These are phyloP conservation scores for Hyaloscypha hepaticicola DNA, from an alignment of 495 filamentous ascomycete species.

Conservation along the genomic window DNA sequence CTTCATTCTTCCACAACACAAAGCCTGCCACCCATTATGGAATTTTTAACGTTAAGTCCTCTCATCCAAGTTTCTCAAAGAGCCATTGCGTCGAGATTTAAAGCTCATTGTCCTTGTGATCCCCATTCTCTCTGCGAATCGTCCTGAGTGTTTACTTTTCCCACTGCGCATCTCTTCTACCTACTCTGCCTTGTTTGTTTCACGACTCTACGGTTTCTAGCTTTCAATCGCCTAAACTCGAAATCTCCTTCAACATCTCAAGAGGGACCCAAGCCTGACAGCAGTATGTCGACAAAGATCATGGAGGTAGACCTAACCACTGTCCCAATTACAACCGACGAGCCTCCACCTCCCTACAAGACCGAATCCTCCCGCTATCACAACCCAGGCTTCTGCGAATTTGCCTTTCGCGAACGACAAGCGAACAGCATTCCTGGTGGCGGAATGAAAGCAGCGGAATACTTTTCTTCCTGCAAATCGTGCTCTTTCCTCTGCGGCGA, in stretches of 20 bases:
- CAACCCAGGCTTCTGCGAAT: constrained; percentile 29
- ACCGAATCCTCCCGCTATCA: background rate
- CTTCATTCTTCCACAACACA: background rate
- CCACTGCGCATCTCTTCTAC: background rate
- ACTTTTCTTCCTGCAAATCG: constrained; percentile 21
- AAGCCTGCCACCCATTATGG: background rate
- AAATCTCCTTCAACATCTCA: background rate
- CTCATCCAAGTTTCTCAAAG: background rate
- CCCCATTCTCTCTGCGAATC: background rate
- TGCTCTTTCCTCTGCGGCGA: constrained; percentile 19
- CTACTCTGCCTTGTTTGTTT: background rate
- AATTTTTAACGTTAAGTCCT: background rate
- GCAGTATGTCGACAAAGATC: background rate
- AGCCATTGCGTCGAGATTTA: background rate
- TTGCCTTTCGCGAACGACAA: constrained; percentile 26
- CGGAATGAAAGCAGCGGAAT: constrained; percentile 20
- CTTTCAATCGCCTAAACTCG: background rate
- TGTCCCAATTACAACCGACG: background rate
- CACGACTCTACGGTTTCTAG: background rate
- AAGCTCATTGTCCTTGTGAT: background rate
- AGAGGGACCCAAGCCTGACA: background rate
- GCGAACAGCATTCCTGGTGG: constrained; percentile 22
- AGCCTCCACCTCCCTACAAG: constrained; percentile 25
- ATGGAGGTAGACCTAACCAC: background rate
- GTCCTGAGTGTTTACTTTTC: background rate